Evolutionary conservation across 2,329 filamentous ascomycete species (phyloP), one percentile per base, ranked within the genome.

Genomic region (Verticillium zaregamsianum): DNA sequence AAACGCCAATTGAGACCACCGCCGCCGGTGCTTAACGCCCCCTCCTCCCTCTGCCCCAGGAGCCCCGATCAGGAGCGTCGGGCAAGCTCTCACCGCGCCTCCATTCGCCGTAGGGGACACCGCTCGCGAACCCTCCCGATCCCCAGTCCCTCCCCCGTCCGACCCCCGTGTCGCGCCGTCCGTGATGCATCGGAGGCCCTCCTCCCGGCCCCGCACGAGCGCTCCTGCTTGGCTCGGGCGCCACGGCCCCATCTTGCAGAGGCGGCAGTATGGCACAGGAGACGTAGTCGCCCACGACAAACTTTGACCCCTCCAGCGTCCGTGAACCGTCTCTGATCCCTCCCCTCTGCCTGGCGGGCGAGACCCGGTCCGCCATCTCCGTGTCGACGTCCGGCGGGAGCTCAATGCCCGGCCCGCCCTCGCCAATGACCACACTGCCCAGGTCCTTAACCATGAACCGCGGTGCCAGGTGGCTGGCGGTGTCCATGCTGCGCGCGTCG

Each of bases 201-300:
- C 45, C 45, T n/a, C n/a, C 8, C 3, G 45, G 45, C 9, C 45
- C 45, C 3, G 45, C 8, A n/a, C 45, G 45, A 11, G n/a, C n/a
- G 8, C 20, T 23, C 8, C 45, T 23, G 25, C 78, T 78, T 14
- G 82, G 79, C n/a, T 83, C 79, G 11, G 90, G 86, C 54, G 88
- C 88, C 45, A 96, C 87, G 35, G 85, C 85, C 0, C 93, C 93
- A 72, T 94, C 90, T 35, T 85, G 79, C 31, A 90, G 77, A 1
- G 92, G 91, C 52, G 91, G 88, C 61, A 94, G 79, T 63, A 97
- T 88, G 5, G 92, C 91, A 72, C 91, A 94, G 62, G 90, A 89
- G 49, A 98, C 82, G 71, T 90, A 96, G 74, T 98, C 94, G 0
- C 94, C 94, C 65, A 95, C 90, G 12, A 97, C 90, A 70, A 97